phyloP scores from a whole-genome alignment of 2,329 filamentous ascomycete genomes.

The Pestalotiopsis sp. region DNA sequence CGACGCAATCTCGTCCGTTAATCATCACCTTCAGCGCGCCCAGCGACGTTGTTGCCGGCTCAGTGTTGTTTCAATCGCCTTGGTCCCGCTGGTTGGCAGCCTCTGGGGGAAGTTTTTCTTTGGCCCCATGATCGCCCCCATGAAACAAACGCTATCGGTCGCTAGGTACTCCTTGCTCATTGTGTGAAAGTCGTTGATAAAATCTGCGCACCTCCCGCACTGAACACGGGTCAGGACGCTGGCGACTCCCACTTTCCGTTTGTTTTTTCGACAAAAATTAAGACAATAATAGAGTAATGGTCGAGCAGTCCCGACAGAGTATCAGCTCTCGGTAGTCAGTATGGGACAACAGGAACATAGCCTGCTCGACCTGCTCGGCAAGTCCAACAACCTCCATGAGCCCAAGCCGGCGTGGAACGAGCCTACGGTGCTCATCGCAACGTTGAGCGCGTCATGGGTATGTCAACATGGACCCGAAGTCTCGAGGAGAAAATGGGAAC shows the following conservation, averaged over 20 bases:
- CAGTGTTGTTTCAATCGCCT: neutral
- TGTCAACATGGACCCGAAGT: neutral
- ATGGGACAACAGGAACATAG: slow-evolving; percentile 16
- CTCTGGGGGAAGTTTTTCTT: neutral
- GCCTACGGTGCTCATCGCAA: slow-evolving; percentile 16
- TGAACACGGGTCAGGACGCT: neutral
- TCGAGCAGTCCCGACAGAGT: neutral
- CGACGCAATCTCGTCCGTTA: neutral
- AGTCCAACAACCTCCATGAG: slow-evolving; percentile 23
- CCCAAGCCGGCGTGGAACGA: slow-evolving; percentile 23
- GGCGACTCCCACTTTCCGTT: neutral
- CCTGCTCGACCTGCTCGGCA: slow-evolving; percentile 17
- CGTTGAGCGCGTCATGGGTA: slow-evolving; percentile 18
- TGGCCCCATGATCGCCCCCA: neutral
- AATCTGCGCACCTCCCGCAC: neutral
- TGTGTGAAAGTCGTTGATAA: neutral
- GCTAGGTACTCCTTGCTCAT: neutral
- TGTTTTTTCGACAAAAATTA: neutral
- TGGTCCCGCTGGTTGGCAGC: neutral
- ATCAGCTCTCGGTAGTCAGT: neutral
- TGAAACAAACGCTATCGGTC: neutral
- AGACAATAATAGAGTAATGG: neutral
- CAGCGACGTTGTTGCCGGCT: neutral
- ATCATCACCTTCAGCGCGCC: neutral
- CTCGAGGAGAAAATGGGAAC: neutral